Evolutionary conservation across 768 basidiomycete species (phyloP).

Genomic region (Panaeolus cyanescens): DNA sequence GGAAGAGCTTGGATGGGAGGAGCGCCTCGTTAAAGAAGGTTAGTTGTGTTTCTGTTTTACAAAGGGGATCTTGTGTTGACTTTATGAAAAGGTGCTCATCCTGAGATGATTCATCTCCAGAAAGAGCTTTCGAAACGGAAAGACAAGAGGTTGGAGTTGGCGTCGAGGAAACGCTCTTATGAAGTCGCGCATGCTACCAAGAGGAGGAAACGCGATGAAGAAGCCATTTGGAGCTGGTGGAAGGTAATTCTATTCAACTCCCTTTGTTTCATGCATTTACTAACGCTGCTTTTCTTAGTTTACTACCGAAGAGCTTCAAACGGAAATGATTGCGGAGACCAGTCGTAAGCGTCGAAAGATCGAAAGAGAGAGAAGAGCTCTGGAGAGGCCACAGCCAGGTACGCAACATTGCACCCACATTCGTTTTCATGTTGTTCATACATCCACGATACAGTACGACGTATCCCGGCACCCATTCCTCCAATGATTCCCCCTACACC

Average conservation of each 20-base stretch:
- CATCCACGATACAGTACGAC: conserved; percentile 41
- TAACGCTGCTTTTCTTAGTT: conserved; percentile 43
- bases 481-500: conserved; percentile 48
- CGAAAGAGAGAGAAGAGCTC: conserved; percentile 80
- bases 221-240: conserved; percentile 90
- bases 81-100: conserved; percentile 66
- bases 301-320: conserved; percentile 77
- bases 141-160: conserved; percentile 81
- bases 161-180: conserved; percentile 69
- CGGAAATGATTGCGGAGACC: conserved; percentile 86
- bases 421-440: neutral
- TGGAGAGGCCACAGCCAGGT: conserved; percentile 81
- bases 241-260: conserved; percentile 52
- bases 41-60: conserved; percentile 23
- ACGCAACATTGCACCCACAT: conserved; percentile 22
- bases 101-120: conserved; percentile 82
- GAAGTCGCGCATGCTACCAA: conserved; percentile 65
- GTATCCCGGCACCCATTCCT: conserved; percentile 56
- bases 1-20: conserved; percentile 89
- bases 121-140: conserved; percentile 76
- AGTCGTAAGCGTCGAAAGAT: conserved; percentile 83
- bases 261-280: conserved; percentile 4
- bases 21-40: conserved; percentile 79
- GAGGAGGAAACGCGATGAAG: conserved; percentile 69
- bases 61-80: conserved; percentile 1